Conservation (phyloP, 805 yeast species). For the Spathaspora sp. region DNA sequence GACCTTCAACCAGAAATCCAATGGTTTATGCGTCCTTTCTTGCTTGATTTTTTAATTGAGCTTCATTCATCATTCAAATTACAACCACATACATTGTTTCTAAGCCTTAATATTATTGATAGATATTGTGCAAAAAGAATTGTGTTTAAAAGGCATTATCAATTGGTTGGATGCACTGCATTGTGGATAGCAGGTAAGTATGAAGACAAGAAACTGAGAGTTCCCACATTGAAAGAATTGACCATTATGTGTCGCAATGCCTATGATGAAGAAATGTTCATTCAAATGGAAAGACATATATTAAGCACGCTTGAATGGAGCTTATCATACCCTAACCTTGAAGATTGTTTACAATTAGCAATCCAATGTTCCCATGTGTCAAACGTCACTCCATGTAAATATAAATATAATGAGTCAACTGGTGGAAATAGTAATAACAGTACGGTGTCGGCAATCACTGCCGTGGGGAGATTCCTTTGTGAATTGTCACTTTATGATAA, state of each 20-base stretch:
- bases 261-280: constrained; percentile 51
- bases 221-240: constrained; percentile 53
- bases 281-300: constrained; percentile 64
- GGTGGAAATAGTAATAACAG: constrained; percentile 12
- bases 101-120: constrained; percentile 42
- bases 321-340: constrained; percentile 46
- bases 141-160: constrained; percentile 45
- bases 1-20: constrained; percentile 46
- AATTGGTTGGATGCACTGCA: constrained; percentile 45
- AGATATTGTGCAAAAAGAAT: constrained; percentile 44
- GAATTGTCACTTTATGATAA: constrained; percentile 52
- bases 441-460: constrained; percentile 49
- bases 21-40: constrained; percentile 46
- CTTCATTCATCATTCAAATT: constrained; percentile 39
- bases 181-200: constrained; percentile 49
- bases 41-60: constrained; percentile 42
- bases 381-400: constrained; percentile 21
- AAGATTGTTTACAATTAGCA: constrained; percentile 48
- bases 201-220: constrained; percentile 57
- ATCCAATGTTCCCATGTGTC: constrained; percentile 18
- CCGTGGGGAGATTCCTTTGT: constrained; percentile 51
- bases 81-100: constrained; percentile 41
- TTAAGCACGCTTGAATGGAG: constrained; percentile 57
- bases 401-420: constrained; percentile 17
- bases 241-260: constrained; percentile 56